Evolutionary conservation across 805 yeast species (phyloP).

Genomic region (Candida endomychidarum): DNA sequence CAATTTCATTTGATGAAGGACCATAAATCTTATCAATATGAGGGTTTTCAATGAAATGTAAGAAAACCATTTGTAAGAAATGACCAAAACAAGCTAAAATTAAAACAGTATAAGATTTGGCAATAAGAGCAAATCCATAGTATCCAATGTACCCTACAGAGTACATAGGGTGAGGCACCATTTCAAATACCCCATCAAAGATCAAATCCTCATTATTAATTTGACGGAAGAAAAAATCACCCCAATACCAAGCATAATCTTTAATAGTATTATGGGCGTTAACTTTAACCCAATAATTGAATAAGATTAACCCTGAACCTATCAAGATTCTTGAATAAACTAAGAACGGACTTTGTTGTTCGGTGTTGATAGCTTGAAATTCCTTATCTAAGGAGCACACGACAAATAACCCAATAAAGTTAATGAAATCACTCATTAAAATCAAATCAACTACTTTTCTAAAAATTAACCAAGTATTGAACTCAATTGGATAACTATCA

Average conservation of each 20-base stretch:
- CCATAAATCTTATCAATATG: constrained; percentile 79
- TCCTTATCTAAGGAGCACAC: constrained; percentile 41
- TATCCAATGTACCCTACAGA: constrained; percentile 87
- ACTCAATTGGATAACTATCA: constrained; percentile 57
- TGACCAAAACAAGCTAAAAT: constrained; percentile 74
- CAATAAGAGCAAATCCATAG: constrained; percentile 77
- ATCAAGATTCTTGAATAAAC: constrained; percentile 51
- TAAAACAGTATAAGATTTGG: constrained; percentile 70
- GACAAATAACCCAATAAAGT: constrained; percentile 66
- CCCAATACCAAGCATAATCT: constrained; percentile 96
- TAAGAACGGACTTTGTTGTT: constrained; percentile 42
- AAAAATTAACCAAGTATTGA: constrained; percentile 80
- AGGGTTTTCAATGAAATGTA: constrained; percentile 77
- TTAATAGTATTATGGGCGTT: constrained; percentile 88
- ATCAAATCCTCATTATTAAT: constrained; percentile 61
- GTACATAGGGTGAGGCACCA: constrained; percentile 93
- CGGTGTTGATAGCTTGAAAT: constrained; percentile 32
- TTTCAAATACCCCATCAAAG: constrained; percentile 85
- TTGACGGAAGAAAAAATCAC: constrained; percentile 83
- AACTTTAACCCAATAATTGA: constrained; percentile 81
- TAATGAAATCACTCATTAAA: constrained; percentile 79
- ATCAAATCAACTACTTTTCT: constrained; percentile 78
- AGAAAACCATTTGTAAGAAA: constrained; percentile 69
- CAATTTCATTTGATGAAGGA: constrained; percentile 44
- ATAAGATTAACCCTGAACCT: constrained; percentile 62